Evolutionary conservation across 2,329 filamentous ascomycete species (phyloP), one percentile per base, ranked within the genome.

Genomic region (Botrytis hyacinthi): DNA sequence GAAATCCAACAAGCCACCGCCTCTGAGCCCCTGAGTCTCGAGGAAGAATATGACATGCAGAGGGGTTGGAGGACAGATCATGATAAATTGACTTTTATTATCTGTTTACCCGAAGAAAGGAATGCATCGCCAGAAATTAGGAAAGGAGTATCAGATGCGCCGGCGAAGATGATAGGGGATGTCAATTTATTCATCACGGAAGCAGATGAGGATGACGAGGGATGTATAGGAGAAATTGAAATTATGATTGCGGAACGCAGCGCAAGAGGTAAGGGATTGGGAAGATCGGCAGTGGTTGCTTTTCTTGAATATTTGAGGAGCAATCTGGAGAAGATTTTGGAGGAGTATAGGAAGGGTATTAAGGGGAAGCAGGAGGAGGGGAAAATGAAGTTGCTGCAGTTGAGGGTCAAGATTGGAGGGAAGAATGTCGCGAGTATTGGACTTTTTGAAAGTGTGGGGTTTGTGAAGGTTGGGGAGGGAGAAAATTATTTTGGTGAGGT

Each of bases 21-120:
- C 1, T 98, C 95, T 0, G 94, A 98, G 76, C 93, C 91, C 0
- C 87, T 98, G 69, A 90, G 88, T 0, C 85, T 98, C 0, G 85
- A 89, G 0, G 92, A 97, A 80, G 95, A 98, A 85, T 94, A 96
- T 82, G 88, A 89, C 68, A 98, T 98, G 90, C 95, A 98, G 82
- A 84, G 84, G n/a, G 93, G 90, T 76, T 98, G 95, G 95, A 90
- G 94, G 54, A 84, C 84, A 32, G 93, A 96, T 60, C 82, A 84
- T 40, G 95, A 98, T 83, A 98, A 98, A 83, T 82, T 98, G 75
- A 98, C 95, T 0, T 98, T 98, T 78, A 97, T 98, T 81, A 83
- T 93, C 71, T 97, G 94, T 80, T 4, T 20, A 5, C 44, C 42
- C 0, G 46, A 29, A 3, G 14, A 37, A 3, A 6, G 3, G 1